Evolutionary conservation across 495 filamentous ascomycete species (phyloP).

Genomic region (Hypomontagnella submonticulosa): DNA sequence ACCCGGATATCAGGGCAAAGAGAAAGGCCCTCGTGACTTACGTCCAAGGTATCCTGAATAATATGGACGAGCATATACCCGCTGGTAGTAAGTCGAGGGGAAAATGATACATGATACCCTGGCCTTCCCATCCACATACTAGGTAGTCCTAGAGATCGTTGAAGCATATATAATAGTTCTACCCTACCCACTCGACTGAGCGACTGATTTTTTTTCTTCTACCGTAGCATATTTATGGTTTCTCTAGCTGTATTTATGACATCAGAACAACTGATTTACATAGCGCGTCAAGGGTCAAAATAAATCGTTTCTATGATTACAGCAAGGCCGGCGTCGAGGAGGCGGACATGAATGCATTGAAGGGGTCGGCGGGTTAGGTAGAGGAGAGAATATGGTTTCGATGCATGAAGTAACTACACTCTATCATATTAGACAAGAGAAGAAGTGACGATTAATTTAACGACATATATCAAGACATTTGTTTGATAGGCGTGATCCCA

Average conservation of each 20-base stretch:
- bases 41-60: constrained; percentile 72
- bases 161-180: background rate
- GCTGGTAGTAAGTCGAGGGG: constrained; percentile 17
- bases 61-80: constrained; percentile 64
- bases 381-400: background rate
- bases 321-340: background rate
- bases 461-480: no score
- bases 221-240: background rate
- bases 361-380: no score
- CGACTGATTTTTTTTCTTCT: background rate
- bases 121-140: background rate
- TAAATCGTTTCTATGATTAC: background rate
- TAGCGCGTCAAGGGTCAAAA: background rate
- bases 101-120: constrained; percentile 21
- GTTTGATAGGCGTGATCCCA: no score
- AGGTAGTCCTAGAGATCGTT: constrained; percentile 1
- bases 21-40: constrained; percentile 81
- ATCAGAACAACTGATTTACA: background rate
- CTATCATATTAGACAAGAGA: no score
- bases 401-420: background rate
- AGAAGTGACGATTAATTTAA: no score
- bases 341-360: constrained; percentile 9
- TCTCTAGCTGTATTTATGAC: background rate
- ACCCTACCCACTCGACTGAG: background rate
- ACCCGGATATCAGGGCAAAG: constrained; percentile 69